phyloP scores from a whole-genome alignment of 2,329 filamentous ascomycete species.

The Cercospora canescens region DNA sequence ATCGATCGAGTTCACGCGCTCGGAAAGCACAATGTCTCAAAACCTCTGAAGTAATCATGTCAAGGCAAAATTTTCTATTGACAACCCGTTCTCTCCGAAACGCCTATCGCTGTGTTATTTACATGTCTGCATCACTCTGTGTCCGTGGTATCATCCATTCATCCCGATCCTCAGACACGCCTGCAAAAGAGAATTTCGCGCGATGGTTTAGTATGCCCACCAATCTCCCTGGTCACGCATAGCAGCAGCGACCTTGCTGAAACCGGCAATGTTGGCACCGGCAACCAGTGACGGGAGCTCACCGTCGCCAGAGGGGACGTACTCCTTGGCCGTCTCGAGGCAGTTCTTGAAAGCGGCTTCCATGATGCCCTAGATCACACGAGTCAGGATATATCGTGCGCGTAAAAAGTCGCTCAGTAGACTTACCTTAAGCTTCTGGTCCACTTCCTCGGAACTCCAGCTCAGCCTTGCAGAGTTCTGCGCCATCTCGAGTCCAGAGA shows the following conservation, averaged over 20 bases:
- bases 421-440: constrained; percentile 44
- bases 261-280: constrained; percentile 95
- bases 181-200: too few relatives aligned
- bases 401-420: too few relatives aligned
- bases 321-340: constrained; percentile 84
- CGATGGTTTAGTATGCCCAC: constrained; percentile 53
- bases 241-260: constrained; percentile 90
- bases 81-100: neutral
- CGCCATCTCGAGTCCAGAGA: constrained; percentile 97
- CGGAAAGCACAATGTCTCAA: neutral
- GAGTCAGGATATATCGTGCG: too few relatives aligned
- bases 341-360: constrained; percentile 89
- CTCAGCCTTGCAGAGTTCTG: constrained; percentile 88
- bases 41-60: neutral
- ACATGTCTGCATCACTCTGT: neutral
- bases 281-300: constrained; percentile 88
- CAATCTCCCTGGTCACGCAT: constrained; percentile 98
- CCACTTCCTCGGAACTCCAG: constrained; percentile 77
- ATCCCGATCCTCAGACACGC: neutral
- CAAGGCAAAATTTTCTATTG: neutral
- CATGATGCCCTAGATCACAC: constrained; percentile 84
- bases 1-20: neutral
- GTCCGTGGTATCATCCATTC: neutral
- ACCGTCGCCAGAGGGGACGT: constrained; percentile 74
- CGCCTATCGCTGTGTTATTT: neutral